Evolutionary conservation across 78 protist genomes (phyloP).

Genomic region (Planoprotostelium fungivorum): DNA sequence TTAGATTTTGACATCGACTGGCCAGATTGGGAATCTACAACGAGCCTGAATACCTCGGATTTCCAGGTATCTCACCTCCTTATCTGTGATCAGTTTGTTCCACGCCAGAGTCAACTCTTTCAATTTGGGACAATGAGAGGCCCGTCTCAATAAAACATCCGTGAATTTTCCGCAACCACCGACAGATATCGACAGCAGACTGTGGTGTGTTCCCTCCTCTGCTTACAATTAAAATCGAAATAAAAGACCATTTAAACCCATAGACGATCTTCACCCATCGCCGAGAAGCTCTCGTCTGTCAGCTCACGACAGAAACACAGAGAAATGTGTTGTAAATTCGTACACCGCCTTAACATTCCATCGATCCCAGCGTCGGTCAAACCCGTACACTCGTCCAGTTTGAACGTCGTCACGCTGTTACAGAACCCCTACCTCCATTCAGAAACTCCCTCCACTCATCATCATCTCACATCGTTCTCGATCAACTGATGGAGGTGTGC

Average conservation of each 20-base stretch:
- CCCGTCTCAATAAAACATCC: neutral
- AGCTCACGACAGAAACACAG: neutral
- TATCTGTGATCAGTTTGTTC: neutral
- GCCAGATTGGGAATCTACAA: neutral
- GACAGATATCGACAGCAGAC: neutral
- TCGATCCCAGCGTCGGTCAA: neutral
- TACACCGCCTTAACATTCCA: neutral
- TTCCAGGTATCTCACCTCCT: neutral
- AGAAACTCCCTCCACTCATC: neutral
- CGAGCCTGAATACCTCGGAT: neutral
- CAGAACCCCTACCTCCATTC: neutral
- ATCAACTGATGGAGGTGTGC: neutral
- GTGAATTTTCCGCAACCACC: neutral
- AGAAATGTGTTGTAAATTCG: neutral
- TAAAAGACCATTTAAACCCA: no score
- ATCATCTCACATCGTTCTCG: neutral
- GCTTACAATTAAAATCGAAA: neutral
- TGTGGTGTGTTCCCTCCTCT: neutral
- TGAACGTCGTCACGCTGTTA: neutral
- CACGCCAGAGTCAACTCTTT: neutral
- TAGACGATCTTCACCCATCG: neutral
- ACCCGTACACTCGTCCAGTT: neutral
- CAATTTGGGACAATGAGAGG: neutral
- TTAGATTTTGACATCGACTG: neutral
- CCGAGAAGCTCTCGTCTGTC: neutral